Conservation (phyloP, 768 basidiomycete species). For the Leccinum subgranulosum region DNA sequence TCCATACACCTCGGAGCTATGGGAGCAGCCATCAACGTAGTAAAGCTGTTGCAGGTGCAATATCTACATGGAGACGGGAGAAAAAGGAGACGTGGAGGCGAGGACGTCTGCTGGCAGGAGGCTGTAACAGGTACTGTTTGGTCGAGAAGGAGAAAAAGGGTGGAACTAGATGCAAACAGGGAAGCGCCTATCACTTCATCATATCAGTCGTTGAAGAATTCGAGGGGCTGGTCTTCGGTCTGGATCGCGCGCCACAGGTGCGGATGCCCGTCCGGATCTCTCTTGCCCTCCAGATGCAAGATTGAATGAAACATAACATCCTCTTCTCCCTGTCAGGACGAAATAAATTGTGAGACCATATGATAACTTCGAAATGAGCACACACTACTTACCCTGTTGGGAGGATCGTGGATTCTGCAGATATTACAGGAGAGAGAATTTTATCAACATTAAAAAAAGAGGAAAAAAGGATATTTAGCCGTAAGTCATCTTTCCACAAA, state of each 20-base stretch:
- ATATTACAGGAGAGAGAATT: background rate
- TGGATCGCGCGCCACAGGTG: conserved; percentile 67
- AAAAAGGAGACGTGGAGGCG: background rate
- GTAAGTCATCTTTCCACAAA: conserved; percentile 11
- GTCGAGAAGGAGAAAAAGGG: conserved; percentile 2
- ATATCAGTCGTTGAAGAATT: conserved; percentile 28
- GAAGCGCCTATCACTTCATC: background rate
- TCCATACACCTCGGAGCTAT: conserved; percentile 1
- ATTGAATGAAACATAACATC: conserved; percentile 73
- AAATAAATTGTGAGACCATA: conserved; percentile 7
- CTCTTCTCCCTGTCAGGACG: conserved; percentile 48
- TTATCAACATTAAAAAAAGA: conserved; percentile 3
- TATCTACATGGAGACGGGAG: conserved; percentile 9
- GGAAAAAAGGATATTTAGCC: background rate
- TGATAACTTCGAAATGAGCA: background rate
- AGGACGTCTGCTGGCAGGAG: conserved; percentile 8
- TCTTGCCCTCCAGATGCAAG: conserved; percentile 55
- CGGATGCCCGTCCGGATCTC: conserved; percentile 45
- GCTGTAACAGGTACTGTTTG: conserved; percentile 20
- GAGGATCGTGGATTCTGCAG: conserved; percentile 70
- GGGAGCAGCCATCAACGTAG: conserved; percentile 5
- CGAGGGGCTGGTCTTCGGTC: conserved; percentile 49
- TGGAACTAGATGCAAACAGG: background rate
- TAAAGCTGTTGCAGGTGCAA: background rate
- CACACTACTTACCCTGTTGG: conserved; percentile 51